A percentile compares a stretch with the other conserved stretches of the same genome.
Evolutionary conservation across 1,139 yeast species (phyloP).

Genomic region (Taphrina flavorubra): DNA sequence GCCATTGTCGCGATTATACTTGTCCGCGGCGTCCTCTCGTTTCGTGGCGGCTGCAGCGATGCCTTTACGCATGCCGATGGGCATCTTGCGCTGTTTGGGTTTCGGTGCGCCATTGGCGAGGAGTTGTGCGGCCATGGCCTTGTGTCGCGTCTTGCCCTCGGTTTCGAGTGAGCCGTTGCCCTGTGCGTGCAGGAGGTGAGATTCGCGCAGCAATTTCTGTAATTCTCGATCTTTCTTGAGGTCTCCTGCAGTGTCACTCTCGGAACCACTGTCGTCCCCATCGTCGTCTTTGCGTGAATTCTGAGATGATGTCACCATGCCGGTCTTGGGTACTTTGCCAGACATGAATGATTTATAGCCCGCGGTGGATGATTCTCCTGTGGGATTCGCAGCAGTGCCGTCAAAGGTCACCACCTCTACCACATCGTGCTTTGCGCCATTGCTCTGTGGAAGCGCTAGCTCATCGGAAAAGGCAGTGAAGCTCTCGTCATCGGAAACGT

Average conservation of each 20-base stretch:
- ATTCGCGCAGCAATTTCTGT: conserved; percentile 42
- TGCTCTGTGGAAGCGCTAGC: background rate
- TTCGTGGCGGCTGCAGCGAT: conserved; percentile 28
- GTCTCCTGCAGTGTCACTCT: conserved; percentile 28
- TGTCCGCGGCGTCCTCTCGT: conserved; percentile 26
- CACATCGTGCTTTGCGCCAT: background rate
- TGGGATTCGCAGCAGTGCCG: conserved; percentile 11
- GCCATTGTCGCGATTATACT: conserved; percentile 27
- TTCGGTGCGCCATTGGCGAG: conserved; percentile 29
- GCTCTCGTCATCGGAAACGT: conserved; percentile 6
- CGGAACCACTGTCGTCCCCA: conserved; percentile 12
- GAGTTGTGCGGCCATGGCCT: conserved; percentile 25
- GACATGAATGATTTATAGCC: conserved; percentile 41
- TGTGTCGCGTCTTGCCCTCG: conserved; percentile 28
- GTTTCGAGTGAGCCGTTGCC: conserved; percentile 22
- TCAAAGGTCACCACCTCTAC: conserved; percentile 36
- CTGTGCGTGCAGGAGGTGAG: conserved; percentile 41
- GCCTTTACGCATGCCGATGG: conserved; percentile 35
- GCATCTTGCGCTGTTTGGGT: conserved; percentile 33
- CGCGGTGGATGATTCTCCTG: conserved; percentile 6
- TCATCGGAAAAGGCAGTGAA: conserved; percentile 23
- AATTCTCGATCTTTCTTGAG: conserved; percentile 43
- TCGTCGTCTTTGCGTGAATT: conserved; percentile 5
- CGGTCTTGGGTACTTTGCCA: conserved; percentile 25
- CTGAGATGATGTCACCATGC: background rate